Base-by-base conservation (phyloP, 163 green algal species). In the Scenedesmus sp. region DNA sequence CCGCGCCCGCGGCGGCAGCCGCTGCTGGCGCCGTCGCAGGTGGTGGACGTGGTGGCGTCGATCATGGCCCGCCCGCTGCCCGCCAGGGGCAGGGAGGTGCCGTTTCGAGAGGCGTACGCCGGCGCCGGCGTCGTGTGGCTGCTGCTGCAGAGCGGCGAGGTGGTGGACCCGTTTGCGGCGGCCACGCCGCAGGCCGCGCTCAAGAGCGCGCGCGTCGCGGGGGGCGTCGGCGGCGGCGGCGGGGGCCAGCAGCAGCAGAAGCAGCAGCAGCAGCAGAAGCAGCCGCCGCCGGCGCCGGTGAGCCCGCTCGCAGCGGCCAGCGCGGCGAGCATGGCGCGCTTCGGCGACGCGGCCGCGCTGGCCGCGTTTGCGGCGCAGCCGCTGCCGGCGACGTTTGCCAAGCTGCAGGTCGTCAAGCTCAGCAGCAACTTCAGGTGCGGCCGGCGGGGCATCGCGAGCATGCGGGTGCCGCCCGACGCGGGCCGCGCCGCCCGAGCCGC, bases 341-440 rank as follows among this genome's bases (percentile, higher is more conserved):
- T 77, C 15, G 44, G 53, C 44, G 33, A 42, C 22, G 24, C 14
- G 10, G 3, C 62, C 5, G 75, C 64, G 1, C 36, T 89, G 48
- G 70, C 53, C 0, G 64, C 60, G 17, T 90, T 85, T 83, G 89
- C 86, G 1, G 31, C 66, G 0, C n/a, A n/a, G 3, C 34, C 1
- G 18, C 42, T 83, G 29, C 77, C 82, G 2, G 22, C 24, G 13
- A 69, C n/a, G 24, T 80, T 75, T 60, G 62, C 50, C 28, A 83
- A 87, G 83, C 71, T 89, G 33, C 63, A 85, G 33, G 85, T 96
- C 47, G 65, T 79, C 11, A 77, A 36, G 33, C 83, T 95, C 50
- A 87, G 53, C 67, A 83, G 65, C 26, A 63, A 93, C 44, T 95
- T 95, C 82, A 60, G n/a, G n/a, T n/a, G n/a, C n/a, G n/a, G n/a